Conservation (phyloP, 345 rosid genomes). For the Abelmoschus esculentus region DNA sequence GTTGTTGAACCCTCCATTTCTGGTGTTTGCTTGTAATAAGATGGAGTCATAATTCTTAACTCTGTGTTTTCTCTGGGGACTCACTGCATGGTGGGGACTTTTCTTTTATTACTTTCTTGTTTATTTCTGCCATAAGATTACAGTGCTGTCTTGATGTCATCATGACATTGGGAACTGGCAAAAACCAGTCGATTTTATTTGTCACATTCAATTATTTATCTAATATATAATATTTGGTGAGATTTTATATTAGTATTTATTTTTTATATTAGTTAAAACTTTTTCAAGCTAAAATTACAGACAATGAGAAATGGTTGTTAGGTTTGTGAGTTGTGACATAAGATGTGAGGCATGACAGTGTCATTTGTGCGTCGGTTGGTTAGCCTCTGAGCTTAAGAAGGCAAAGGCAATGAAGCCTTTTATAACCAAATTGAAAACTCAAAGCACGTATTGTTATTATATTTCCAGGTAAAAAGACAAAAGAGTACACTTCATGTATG, state of each 20-base stretch:
- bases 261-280: too few species aligned
- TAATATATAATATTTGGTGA: too few species aligned
- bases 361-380: too few species aligned
- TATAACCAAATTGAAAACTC: neutral
- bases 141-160: conserved; percentile 21
- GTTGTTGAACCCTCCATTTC: neutral
- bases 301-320: neutral
- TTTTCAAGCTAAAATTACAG: neutral
- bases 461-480: too few species aligned
- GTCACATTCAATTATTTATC: neutral
- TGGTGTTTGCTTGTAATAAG: neutral
- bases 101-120: too few species aligned
- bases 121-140: conserved; percentile 7
- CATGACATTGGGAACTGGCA: conserved; percentile 20
- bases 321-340: neutral
- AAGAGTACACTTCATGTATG: too few species aligned
- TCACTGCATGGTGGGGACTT: neutral
- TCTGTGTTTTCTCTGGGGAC: neutral
- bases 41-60: neutral
- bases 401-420: neutral
- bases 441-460: conserved; percentile 12
- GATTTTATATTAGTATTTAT: too few species aligned
- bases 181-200: conserved; percentile 1
- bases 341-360: too few species aligned
- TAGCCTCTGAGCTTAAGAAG: neutral